Evolutionary conservation across 495 filamentous ascomycete genomes (phyloP), one percentile per base, ranked within the genome.

Genomic region (Glutinoglossum americanum): DNA sequence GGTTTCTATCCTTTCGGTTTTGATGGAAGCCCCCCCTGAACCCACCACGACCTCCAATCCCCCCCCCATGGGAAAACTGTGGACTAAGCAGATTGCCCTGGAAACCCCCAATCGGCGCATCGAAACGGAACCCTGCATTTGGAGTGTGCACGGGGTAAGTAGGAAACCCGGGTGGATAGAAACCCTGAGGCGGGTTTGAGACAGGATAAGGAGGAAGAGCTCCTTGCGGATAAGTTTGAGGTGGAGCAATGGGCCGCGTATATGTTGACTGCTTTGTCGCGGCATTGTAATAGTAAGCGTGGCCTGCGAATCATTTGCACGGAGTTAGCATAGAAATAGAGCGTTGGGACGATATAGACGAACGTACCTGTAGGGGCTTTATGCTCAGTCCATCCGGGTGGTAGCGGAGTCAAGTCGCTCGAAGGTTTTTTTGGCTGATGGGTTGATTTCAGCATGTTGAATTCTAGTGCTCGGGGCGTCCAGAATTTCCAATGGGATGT

Each of bases 311-410:
- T 59, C 30, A 55, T 57, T 41, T 7, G 47, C n/a, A 51, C 15
- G 45, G 37, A 26, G 54, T 23, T 28, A 11, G 57, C 35, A 23
- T 19, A 33, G 15, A 59, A 45, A 23, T 19, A 33, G 15, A 59
- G 41, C 27, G 1, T 17, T 11, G 28, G 13, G 15, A 5, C 25
- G 27, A 9, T 11, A 19, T 10, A 17, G 59, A 57, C 51, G 55
- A 25, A 28, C 10, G 55, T 64, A 81, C 81, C 89, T 58, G 85
- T 82, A 17, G 89, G 89, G 58, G 90, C 86, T 73, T 84, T 88
- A 69, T 96, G 89, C 68, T 94, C 86, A 27, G 86, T 87, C 89
- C 89, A 97, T 25, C 86, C 90, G 25, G 80, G 75, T 8, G 82
- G 81, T 3, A 95, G 71, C 19, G 85, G 80, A 53, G 58, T 44